Base-by-base conservation (phyloP, 345 rosid genomes). In the Salix viminalis region DNA sequence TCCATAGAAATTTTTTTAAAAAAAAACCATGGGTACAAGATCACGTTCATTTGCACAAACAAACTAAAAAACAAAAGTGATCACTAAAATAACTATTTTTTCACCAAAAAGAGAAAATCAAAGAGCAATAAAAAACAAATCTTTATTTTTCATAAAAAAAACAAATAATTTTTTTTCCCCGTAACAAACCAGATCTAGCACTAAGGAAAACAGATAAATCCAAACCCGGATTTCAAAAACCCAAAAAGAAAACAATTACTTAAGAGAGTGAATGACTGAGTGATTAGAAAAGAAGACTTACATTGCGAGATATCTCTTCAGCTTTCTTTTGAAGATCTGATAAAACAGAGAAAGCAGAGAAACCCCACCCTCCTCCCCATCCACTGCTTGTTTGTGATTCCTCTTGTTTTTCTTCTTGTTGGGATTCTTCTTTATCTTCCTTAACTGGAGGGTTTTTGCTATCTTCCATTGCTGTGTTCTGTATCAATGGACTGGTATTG, bases 261-360 rank as follows among this genome's bases (percentile, higher is more conserved):
- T 8, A 44, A 46, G 15, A 15, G 54, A 44, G 26, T 48, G 3
- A 16, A 18, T 4, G 7, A 48, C 2, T 15, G 36, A 24, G 28
- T 52, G 6, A 41, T 7, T 44, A 44, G 48, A 34, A 9, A 18
- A 68, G 9, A 7, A 18, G 18, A 36, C 65, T 58, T 85, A 93
- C 99, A 87, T 88, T 92, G 84, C 98, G 99, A 75, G 97, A 88
- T 72, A 96, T 89, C 88, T 93, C 99, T 81, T 91, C 94, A 0
- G 97, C 97, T 28, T 95, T 97, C 81, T 96, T 93, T 77, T 96
- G 99, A 80, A 96, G 92, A 89, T 92, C 98, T 34, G 98, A 87
- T 28, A 96, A 83, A 73, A 93, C 91, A 3, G 97, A 90, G 78
- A 94, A 81, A 39, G 95, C 77, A 42, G 96, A 89, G 78, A 92